A percentile compares a stretch with the other conserved stretches of the same genome.
These are phyloP conservation scores for Penicillium lividum DNA, from an alignment of 495 filamentous ascomycete genomes.

Conservation along the genomic window DNA sequence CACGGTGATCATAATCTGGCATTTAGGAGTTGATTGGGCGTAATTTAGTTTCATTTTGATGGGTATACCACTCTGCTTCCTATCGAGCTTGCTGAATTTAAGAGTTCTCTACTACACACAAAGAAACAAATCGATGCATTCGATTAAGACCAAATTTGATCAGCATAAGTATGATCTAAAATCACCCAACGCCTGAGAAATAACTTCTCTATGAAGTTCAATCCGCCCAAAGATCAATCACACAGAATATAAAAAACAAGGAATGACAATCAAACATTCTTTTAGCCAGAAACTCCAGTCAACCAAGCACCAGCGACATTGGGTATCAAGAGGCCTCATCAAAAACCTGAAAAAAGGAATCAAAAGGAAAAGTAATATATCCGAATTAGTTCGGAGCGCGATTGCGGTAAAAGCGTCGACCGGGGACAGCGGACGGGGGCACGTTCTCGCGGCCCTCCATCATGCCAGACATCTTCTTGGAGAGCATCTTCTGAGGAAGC, in stretches of 20 bases:
- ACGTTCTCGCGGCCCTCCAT: conserved; percentile 64
- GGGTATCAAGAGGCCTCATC: conserved; percentile 30
- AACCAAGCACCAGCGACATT: conserved; percentile 24
- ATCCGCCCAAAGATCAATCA: conserved; percentile 4
- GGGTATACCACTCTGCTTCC: background rate
- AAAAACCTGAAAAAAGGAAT: conserved; percentile 9
- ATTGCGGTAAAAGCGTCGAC: conserved; percentile 30
- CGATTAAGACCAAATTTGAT: background rate
- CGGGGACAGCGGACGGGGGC: conserved; percentile 39
- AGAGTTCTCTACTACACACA: background rate
- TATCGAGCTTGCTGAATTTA: background rate
- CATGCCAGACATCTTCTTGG: conserved; percentile 45
- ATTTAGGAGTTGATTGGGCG: background rate
- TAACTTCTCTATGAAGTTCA: conserved; percentile 6
- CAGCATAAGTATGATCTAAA: background rate
- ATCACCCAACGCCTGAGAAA: conserved; percentile 1
- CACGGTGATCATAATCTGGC: background rate
- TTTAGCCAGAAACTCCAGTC: conserved; percentile 27
- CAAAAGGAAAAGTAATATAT: background rate
- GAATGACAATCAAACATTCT: conserved; percentile 16
- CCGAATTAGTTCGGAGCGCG: conserved; percentile 28
- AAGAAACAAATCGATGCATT: background rate
- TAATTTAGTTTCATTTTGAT: background rate
- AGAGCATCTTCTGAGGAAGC: conserved; percentile 44
- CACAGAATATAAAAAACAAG: conserved; percentile 4